Conservation (phyloP, 495 filamentous ascomycete genomes). For the Lindgomyces ingoldianus region DNA sequence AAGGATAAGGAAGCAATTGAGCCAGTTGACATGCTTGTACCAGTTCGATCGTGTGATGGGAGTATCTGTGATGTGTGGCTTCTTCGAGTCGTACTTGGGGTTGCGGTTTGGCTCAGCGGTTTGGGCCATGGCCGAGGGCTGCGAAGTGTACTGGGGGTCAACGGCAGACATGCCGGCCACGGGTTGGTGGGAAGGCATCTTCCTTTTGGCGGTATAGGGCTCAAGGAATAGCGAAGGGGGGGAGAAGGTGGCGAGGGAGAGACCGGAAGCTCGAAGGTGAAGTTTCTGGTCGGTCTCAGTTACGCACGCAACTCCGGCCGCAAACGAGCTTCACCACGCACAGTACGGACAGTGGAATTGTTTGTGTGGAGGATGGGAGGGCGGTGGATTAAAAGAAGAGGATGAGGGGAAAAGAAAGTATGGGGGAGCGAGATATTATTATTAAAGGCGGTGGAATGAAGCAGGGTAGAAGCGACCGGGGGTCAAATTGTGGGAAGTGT, state of each 20-base stretch:
- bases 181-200: constrained; percentile 27
- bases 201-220: neutral
- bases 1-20: constrained; percentile 72
- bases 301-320: neutral
- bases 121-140: constrained; percentile 43
- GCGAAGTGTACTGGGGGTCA: constrained; percentile 40
- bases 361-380: constrained; percentile 9
- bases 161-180: constrained; percentile 43
- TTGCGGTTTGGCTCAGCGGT: constrained; percentile 45
- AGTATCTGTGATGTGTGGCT: constrained; percentile 52
- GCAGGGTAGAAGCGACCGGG: constrained; percentile 4
- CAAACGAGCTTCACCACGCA: constrained; percentile 10
- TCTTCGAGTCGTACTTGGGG: constrained; percentile 48
- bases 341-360: constrained; percentile 17
- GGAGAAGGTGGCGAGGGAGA: neutral
- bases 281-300: neutral
- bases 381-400: constrained; percentile 12
- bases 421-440: constrained; percentile 8
- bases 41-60: constrained; percentile 84
- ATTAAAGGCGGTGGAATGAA: constrained; percentile 25
- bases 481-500: neutral
- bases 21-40: constrained; percentile 97
- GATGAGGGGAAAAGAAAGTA: constrained; percentile 29
- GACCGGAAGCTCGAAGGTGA: neutral
- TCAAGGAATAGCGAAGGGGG: neutral